These are phyloP conservation scores for Gynandropsis gynandra DNA, from an alignment of 345 rosid genomes.

Conservation along the genomic window DNA sequence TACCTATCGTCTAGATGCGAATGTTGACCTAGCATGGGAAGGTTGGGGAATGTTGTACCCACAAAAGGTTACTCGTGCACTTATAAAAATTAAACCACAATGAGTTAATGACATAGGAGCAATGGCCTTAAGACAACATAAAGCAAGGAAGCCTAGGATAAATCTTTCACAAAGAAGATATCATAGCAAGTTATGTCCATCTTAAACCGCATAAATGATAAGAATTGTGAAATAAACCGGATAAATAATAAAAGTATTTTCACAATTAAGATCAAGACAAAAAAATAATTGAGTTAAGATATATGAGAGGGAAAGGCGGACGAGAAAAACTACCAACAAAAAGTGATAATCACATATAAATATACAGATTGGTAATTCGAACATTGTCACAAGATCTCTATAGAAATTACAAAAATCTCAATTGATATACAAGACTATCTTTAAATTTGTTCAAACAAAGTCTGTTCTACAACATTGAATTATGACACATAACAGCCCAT, in stretches of 20 bases:
- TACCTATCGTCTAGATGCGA: conserved; percentile 92
- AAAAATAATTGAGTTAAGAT: no score
- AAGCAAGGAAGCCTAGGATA: background rate
- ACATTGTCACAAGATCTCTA: no score
- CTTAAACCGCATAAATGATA: background rate
- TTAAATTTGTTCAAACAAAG: background rate
- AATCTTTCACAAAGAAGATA: background rate
- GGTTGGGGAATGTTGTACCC: conserved; percentile 95
- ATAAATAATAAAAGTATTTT: background rate
- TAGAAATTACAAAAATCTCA: background rate
- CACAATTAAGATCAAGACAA: no score
- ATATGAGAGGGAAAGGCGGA: no score
- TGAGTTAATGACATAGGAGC: conserved; percentile 7
- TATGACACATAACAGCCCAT: background rate
- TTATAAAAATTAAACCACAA: conserved; percentile 33
- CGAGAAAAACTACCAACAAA: no score
- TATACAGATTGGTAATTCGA: no score
- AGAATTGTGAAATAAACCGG: no score
- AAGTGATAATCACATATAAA: no score
- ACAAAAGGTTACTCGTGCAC: conserved; percentile 63
- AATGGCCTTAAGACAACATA: background rate
- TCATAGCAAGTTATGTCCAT: background rate
- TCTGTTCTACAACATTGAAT: no score
- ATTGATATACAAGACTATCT: background rate
- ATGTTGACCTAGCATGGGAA: conserved; percentile 71